These are phyloP conservation scores for Cyclocybe aegerita DNA, from an alignment of 768 basidiomycete species.

Conservation along the genomic window DNA sequence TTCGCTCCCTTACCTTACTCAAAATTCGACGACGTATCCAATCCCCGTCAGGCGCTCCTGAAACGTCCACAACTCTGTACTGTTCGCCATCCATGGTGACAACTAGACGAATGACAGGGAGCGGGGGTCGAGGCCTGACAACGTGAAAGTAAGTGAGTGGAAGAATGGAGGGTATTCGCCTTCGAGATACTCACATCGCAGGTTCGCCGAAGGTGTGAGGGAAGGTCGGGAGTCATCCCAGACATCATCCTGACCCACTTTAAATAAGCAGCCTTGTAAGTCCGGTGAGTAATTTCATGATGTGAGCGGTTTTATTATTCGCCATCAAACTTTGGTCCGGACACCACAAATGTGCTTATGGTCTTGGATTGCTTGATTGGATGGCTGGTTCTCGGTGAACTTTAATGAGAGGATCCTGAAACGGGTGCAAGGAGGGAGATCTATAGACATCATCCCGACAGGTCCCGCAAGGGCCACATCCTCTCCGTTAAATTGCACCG, in stretches of 20 bases:
- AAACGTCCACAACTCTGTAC: slow-evolving; percentile 48
- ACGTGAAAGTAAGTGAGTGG: not conserved
- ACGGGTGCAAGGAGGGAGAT: slow-evolving; percentile 14
- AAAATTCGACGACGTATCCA: slow-evolving; percentile 46
- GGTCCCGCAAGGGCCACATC: too few species aligned
- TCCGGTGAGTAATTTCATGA: slow-evolving; percentile 22
- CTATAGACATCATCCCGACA: slow-evolving; percentile 15
- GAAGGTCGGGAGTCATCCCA: slow-evolving; percentile 5
- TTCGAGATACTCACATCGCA: slow-evolving; percentile 13
- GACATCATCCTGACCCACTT: slow-evolving; percentile 16
- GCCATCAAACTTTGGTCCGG: slow-evolving; percentile 23
- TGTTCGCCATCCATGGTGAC: slow-evolving; percentile 50
- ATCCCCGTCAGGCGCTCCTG: slow-evolving; percentile 42
- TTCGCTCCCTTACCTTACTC: slow-evolving; percentile 36
- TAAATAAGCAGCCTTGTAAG: slow-evolving; percentile 23
- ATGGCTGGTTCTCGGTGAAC: slow-evolving; percentile 13
- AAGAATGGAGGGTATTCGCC: not conserved
- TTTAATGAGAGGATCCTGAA: slow-evolving; percentile 17
- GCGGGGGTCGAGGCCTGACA: slow-evolving; percentile 22
- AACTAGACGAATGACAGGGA: slow-evolving; percentile 42
- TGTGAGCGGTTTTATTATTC: slow-evolving; percentile 19
- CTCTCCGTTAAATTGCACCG: too few species aligned
- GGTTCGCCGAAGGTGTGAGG: slow-evolving; percentile 6
- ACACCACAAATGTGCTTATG: slow-evolving; percentile 22
- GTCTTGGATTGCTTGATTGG: slow-evolving; percentile 17